phyloP scores from a whole-genome alignment of 1,139 yeast species.

The Geotrichum klebahnii region DNA sequence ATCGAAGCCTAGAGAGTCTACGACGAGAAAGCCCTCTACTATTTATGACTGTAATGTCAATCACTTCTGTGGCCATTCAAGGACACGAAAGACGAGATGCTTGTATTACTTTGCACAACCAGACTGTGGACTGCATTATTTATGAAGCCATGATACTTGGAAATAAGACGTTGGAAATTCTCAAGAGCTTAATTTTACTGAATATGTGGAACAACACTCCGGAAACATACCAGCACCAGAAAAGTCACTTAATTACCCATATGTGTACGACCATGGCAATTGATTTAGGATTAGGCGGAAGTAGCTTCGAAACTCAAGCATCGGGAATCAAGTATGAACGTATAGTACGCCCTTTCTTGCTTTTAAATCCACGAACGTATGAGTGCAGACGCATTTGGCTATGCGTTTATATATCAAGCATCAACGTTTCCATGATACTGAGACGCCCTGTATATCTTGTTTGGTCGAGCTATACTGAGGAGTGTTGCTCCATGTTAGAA shows the following conservation, averaged over 20 bases:
- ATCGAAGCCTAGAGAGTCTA: conserved; percentile 47
- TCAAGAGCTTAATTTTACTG: conserved; percentile 58
- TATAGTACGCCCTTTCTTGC: conserved; percentile 39
- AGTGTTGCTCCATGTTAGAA: conserved; percentile 53
- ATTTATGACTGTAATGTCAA: conserved; percentile 61
- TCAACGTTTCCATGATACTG: conserved; percentile 35
- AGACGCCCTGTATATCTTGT: conserved; percentile 33
- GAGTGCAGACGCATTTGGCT: conserved; percentile 40
- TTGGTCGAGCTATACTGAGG: conserved; percentile 57
- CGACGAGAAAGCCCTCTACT: conserved; percentile 56
- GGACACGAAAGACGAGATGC: conserved; percentile 20
- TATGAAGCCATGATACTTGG: conserved; percentile 67
- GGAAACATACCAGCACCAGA: conserved; percentile 71
- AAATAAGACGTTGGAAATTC: conserved; percentile 63
- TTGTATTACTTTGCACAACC: conserved; percentile 17
- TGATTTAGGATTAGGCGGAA: conserved; percentile 66
- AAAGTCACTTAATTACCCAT: conserved; percentile 65
- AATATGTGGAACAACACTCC: conserved; percentile 82
- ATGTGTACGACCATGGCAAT: conserved; percentile 66
- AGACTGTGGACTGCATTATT: conserved; percentile 45
- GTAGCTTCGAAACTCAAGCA: conserved; percentile 24
- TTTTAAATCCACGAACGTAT: conserved; percentile 37
- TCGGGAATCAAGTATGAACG: conserved; percentile 32
- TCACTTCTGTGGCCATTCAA: conserved; percentile 48
- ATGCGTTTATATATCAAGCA: conserved; percentile 33